Conservation (phyloP, 768 basidiomycete species). For the Boletus tomentosulus region DNA sequence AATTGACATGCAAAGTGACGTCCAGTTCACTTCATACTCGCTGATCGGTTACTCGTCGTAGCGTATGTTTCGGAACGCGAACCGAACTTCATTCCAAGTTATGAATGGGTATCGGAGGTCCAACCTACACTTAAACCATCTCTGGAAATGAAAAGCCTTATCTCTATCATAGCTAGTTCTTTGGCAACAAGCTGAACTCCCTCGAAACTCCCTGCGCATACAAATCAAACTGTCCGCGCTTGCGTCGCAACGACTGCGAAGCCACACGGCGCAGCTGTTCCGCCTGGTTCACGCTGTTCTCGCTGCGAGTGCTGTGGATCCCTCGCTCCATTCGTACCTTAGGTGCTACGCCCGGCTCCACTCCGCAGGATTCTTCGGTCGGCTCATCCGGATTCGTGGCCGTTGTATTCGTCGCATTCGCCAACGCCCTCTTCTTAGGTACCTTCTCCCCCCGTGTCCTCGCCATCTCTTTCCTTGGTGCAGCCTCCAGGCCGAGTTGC, state of each 20-base stretch:
- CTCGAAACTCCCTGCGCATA: constrained; percentile 9
- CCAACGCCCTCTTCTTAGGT: constrained; percentile 11
- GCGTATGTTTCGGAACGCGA: too few relatives aligned
- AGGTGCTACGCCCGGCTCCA: background rate
- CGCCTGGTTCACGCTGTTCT: background rate
- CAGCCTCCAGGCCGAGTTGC: background rate
- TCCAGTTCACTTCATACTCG: too few relatives aligned
- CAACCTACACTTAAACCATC: too few relatives aligned
- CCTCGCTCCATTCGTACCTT: background rate
- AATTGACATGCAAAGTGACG: too few relatives aligned
- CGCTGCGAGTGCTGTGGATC: constrained; percentile 11
- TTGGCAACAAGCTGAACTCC: constrained; percentile 17
- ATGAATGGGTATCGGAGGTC: background rate
- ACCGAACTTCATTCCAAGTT: background rate
- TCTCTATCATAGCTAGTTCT: background rate
- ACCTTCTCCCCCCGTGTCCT: background rate
- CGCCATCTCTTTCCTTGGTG: background rate
- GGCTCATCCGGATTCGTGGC: background rate
- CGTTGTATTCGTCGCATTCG: constrained; percentile 10
- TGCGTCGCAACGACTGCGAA: constrained; percentile 4
- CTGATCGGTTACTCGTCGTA: too few relatives aligned
- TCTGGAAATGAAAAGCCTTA: too few relatives aligned
- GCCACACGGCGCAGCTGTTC: background rate
- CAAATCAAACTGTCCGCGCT: constrained; percentile 10
- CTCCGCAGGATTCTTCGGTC: background rate